phyloP scores from a whole-genome alignment of 2,329 filamentous ascomycete genomes.

The Anthostomella pinea region DNA sequence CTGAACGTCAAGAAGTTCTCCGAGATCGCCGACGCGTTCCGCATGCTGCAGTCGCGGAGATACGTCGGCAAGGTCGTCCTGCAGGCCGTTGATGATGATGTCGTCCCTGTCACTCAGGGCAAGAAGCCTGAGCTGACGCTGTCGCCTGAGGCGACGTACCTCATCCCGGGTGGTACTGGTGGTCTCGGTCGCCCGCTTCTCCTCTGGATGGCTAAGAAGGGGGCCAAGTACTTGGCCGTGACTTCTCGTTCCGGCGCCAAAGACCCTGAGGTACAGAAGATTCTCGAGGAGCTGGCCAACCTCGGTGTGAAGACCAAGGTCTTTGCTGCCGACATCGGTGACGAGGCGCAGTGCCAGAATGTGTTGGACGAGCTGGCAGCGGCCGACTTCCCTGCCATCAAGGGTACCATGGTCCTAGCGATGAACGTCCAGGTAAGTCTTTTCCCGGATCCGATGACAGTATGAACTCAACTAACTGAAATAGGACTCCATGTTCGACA shows the following conservation, averaged over 20 bases:
- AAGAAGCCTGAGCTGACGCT: conserved; percentile 25
- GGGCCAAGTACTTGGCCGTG: conserved; percentile 33
- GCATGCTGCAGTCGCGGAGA: conserved; percentile 25
- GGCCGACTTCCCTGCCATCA: conserved; percentile 25
- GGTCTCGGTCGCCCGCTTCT: conserved; percentile 31
- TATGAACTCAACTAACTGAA: conserved; percentile 3
- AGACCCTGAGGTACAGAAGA: conserved; percentile 24
- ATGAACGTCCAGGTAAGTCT: conserved; percentile 28
- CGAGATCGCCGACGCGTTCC: conserved; percentile 27
- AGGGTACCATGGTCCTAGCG: conserved; percentile 23
- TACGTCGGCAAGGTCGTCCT: conserved; percentile 26
- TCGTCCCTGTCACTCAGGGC: conserved; percentile 22
- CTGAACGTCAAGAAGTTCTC: conserved; percentile 28
- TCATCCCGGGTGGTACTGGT: conserved; percentile 33
- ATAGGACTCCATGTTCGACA: conserved; percentile 31
- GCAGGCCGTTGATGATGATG: conserved; percentile 23
- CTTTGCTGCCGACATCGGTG: conserved; percentile 23
- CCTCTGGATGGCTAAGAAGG: conserved; percentile 31
- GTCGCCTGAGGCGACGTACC: conserved; percentile 28
- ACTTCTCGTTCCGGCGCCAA: conserved; percentile 25
- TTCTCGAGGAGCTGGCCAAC: conserved; percentile 22
- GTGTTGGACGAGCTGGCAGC: conserved; percentile 22
- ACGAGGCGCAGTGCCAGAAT: conserved; percentile 21
- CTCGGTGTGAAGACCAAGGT: conserved; percentile 19
- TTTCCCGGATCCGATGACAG: background rate